Conservation (phyloP, 768 basidiomycete species). For the Tylopilus subfusipes region DNA sequence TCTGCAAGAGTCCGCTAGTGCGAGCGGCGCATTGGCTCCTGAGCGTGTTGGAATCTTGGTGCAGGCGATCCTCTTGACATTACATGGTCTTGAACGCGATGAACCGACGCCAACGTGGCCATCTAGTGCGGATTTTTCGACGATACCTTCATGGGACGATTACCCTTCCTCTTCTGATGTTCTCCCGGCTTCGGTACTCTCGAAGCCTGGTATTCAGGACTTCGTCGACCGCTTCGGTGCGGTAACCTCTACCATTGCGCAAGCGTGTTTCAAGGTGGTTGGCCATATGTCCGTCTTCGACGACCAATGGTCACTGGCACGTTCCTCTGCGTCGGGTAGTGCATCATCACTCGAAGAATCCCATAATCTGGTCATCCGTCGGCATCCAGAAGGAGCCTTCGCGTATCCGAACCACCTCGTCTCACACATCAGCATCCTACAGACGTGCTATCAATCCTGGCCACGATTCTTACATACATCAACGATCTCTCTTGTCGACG, state of each 20-base stretch:
- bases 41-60: constrained; percentile 74
- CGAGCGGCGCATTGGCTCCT: constrained; percentile 51
- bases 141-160: constrained; percentile 51
- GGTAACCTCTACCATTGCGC: constrained; percentile 54
- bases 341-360: constrained; percentile 65
- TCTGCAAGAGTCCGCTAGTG: constrained; percentile 61
- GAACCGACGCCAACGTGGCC: constrained; percentile 74
- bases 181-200: constrained; percentile 49
- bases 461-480: constrained; percentile 71
- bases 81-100: constrained; percentile 72
- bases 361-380: constrained; percentile 61
- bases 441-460: constrained; percentile 78
- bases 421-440: constrained; percentile 67
- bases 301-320: constrained; percentile 71
- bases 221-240: constrained; percentile 66
- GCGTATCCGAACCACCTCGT: constrained; percentile 62
- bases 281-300: constrained; percentile 82
- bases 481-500: constrained; percentile 50
- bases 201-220: constrained; percentile 66
- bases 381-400: constrained; percentile 59
- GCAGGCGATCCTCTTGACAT: constrained; percentile 71
- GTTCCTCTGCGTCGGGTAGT: constrained; percentile 33
- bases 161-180: constrained; percentile 69
- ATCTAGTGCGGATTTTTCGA: constrained; percentile 61
- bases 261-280: constrained; percentile 57